Evolutionary conservation across 257 asterid species (phyloP), one percentile per base, ranked within the genome.

Genomic region (Paraleonurus japonicus): DNA sequence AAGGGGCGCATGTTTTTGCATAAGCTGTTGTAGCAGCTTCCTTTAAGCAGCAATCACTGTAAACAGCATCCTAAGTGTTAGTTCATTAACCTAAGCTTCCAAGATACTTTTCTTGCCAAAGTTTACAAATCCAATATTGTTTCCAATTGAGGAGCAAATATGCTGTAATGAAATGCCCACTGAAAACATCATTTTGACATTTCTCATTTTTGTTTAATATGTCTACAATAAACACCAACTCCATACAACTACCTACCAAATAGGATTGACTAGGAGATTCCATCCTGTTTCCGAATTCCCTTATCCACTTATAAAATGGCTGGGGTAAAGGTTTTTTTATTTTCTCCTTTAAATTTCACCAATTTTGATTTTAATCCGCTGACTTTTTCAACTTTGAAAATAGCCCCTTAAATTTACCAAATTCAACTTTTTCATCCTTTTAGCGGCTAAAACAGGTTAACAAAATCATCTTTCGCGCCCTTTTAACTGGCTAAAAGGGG

Each of bases 21-120:
- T 95, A 95, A 51, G 99, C 98, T 37, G 75, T 61, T 47, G 96
- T 84, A 57, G 98, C 96, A 1, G 96, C 96, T 20, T 88, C 98
- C 78, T 75, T 95, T 83, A 95, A 78, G 66, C 85, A 82, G 65
- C 76, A 63, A 4, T 82, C 89, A 10, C 99, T 95, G 90, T 23
- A 76, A 50, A 33, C 39, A 39, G 1, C 71, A 35, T 53, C 45
- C 0, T 8, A 35, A 59, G 23, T 22, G 24, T 69, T 27, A 62
- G 26, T 61, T 48, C 13, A 70, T 22, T 55, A 8, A 54, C 37
- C 53, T 32, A 19, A 27, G 43, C 65, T 5, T 59, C 24, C 41
- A 59, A 28, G 22, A 59, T 59, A 24, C 13, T 5, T 26, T 27
- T 15, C 43, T 59, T 13, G 24, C 32, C 0, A 30, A 59, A 28